Percentiles rank a stretch among this genome's conserved stretches.
These are phyloP conservation scores for Lecanicillium sp. DNA, from an alignment of 2,329 filamentous ascomycete genomes.

Conservation along the genomic window DNA sequence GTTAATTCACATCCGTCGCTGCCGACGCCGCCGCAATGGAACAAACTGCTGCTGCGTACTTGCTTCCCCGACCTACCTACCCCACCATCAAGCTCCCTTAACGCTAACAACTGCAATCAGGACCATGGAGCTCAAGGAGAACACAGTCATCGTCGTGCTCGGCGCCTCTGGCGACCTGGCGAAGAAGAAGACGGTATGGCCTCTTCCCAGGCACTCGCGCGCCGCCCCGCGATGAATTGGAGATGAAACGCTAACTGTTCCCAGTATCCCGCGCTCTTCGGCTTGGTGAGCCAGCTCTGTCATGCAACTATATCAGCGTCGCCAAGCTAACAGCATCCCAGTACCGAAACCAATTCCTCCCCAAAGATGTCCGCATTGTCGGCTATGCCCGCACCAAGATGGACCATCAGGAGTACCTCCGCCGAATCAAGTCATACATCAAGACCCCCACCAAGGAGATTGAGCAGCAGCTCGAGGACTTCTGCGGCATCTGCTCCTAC, in stretches of 20 bases:
- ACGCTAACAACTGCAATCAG: slow-evolving; percentile 38
- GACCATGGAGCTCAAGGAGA: slow-evolving; percentile 92
- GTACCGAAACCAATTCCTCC: slow-evolving; percentile 99
- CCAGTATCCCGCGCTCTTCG: slow-evolving; percentile 94
- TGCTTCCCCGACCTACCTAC: slow-evolving; percentile 28
- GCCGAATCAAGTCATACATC: slow-evolving; percentile 94
- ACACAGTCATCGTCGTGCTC: slow-evolving; percentile 93
- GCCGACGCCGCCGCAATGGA: slow-evolving; percentile 16
- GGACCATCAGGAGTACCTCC: slow-evolving; percentile 93
- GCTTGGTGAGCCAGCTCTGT: slow-evolving; percentile 62
- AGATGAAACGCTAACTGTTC: slow-evolving; percentile 23
- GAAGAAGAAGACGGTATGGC: slow-evolving; percentile 98
- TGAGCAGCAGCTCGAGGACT: slow-evolving; percentile 89
- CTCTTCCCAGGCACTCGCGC: no score
- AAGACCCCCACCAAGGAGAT: slow-evolving; percentile 97
- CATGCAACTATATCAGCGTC: neutral
- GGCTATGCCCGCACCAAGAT: slow-evolving; percentile 99
- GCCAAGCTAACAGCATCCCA: slow-evolving; percentile 35
- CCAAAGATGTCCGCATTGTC: slow-evolving; percentile 91
- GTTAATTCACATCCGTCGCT: slow-evolving; percentile 10
- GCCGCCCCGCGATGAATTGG: slow-evolving; percentile 13
- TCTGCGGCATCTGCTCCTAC: slow-evolving; percentile 83
- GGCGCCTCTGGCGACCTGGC: slow-evolving; percentile 96
- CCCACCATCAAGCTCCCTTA: slow-evolving; percentile 15
- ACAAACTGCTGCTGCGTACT: slow-evolving; percentile 23